Base-by-base conservation (phyloP, 2,329 filamentous ascomycete genomes). In the Botrytis cinerea region DNA sequence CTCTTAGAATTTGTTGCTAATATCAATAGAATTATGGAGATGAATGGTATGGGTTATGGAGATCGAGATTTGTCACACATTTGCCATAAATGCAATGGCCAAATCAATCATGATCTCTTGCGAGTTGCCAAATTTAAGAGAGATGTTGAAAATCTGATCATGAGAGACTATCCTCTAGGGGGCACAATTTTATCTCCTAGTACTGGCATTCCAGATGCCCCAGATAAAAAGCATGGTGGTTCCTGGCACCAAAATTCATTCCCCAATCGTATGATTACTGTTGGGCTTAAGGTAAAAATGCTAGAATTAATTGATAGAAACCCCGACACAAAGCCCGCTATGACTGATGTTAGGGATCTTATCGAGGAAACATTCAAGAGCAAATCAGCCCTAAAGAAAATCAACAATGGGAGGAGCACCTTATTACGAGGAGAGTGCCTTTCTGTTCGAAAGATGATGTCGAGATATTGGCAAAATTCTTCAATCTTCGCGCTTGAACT, bases 391-490 rank as follows among this genome's bases (percentile, higher is more conserved):
- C 75, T 90, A 46, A 82, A 81, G 54, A 77, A 77, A n/a, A 83
- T 86, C 48, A 85, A 87, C 72, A 74, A 76, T 22, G 73, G 77
- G 35, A 77, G 73, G 28, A 75, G 76, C 2, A 81, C 79, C 40
- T 61, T 78, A n/a, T 64, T 62, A 16, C 62, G 70, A 20, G 75
- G 78, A 9, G 81, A 84, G 38, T 81, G 83, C 9, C 76, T 89
- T 8, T 83, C 85, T 0, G 83, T 90, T 6, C 86, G 90, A 22
- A 89, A 88, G 80, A 91, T 92, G 89, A 91, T 93, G 89, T 86
- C 86, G 35, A 84, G 88, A 2, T 93, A 93, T 79, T 92, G 90
- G 90, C 86, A 88, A 35, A 93, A 93, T 78, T 84, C 83, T n/a
- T 88, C 87, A 1, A 83, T 85, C 0, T 92, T 93, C 75, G 87